A percentile compares a stretch with the other conserved stretches of the same genome.
phyloP scores from a whole-genome alignment of 768 basidiomycete species.

The Omphalotus guepiniiformis region DNA sequence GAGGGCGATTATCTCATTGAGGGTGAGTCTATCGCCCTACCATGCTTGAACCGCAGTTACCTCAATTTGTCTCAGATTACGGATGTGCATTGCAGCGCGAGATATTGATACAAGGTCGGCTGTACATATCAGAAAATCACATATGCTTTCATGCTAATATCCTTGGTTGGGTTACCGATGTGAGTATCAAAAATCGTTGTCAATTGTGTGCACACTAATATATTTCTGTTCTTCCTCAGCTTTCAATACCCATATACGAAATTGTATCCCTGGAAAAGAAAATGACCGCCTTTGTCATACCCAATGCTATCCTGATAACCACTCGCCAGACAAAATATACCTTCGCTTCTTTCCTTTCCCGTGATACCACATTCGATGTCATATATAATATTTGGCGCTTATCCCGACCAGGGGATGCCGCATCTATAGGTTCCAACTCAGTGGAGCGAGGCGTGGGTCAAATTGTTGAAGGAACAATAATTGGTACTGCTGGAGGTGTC shows the following conservation, averaged over 20 bases:
- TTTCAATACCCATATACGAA: constrained; percentile 85
- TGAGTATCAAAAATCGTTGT: constrained; percentile 41
- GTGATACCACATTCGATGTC: constrained; percentile 95
- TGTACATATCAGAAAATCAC: constrained; percentile 98
- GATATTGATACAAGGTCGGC: constrained; percentile 91
- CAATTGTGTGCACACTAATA: too few relatives aligned
- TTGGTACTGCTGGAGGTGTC: constrained; percentile 17
- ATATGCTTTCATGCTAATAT: constrained; percentile 99
- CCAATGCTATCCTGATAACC: constrained; percentile 90
- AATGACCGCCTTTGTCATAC: constrained; percentile 97
- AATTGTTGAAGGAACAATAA: constrained; percentile 17
- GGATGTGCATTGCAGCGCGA: constrained; percentile 96
- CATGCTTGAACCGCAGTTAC: constrained; percentile 1
- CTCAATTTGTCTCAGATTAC: constrained; percentile 60
- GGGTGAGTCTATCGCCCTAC: constrained; percentile 48
- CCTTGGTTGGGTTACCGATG: constrained; percentile 98
- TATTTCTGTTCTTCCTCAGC: constrained; percentile 36
- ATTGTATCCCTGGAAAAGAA: constrained; percentile 87
- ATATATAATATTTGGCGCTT: constrained; percentile 95
- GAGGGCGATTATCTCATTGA: constrained; percentile 98
- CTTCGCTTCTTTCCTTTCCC: constrained; percentile 94
- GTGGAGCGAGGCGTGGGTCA: constrained; percentile 22
- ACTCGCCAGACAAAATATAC: constrained; percentile 84
- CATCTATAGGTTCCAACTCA: constrained; percentile 31
- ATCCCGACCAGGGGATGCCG: constrained; percentile 61